Evolutionary conservation across 352 stramenopile genomes (phyloP), one percentile per base, ranked within the genome.

Genomic region (Phytophthora melonis): DNA sequence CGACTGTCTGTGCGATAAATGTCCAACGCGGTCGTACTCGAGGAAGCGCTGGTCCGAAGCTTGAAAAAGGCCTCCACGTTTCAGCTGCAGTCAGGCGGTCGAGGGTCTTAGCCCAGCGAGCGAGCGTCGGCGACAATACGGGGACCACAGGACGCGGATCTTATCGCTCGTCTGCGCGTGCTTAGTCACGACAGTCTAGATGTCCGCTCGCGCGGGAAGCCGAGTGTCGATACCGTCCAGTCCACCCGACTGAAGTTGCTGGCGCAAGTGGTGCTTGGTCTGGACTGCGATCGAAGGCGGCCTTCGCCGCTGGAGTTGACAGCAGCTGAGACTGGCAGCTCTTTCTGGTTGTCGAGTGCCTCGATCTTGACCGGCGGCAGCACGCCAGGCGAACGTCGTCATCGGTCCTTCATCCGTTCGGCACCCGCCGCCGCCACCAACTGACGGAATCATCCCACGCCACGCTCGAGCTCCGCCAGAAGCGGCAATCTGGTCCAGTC

Each of bases 141-240:
- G 41, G 8, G 41, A 8, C 34, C 9, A 41, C 34, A 14, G 34
- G 3, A 14, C 34, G 13, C 10, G 3, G 34, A 41, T 41, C 34
- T 41, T 41, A 41, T 16, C 13, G 41, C 39, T 56, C 27, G 3
- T 50, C 16, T n/a, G 36, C 18, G 4, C 27, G 63, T 45, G 9
- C 54, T 70, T 70, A 65, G 3, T 41, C 34, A 54, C 34, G 58
- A 55, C 14, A 21, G 43, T n/a, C 41, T 9, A 3, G 41, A 49
- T 49, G n/a, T 10, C 23, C 39, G 41, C 34, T 56, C 47, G 58
- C 53, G 56, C 53, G 45, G 54, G 47, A 71, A 75, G 30, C 56
- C 36, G 68, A 70, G 68, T 75, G 68, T 75, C 63, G 55, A 73
- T 69, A 72, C 54, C 55, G 65, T 77, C 36, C 63, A 76, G 65